These are phyloP conservation scores for Neolentinus lepideus DNA, from an alignment of 1,284 basidiomycete genomes.

Conservation along the genomic window DNA sequence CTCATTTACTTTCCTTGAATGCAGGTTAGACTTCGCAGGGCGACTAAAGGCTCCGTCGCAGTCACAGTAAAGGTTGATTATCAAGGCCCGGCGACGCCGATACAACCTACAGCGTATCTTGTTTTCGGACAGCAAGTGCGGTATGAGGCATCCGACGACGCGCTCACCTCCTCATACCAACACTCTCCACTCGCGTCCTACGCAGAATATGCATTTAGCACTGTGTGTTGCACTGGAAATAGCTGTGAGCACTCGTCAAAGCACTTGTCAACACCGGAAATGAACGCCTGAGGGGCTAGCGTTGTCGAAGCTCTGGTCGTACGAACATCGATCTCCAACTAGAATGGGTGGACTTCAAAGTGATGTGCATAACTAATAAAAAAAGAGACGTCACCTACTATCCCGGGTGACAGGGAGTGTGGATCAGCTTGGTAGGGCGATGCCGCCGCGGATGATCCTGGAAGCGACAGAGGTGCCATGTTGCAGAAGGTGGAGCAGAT, in stretches of 20 bases:
- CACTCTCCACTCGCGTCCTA: slow-evolving; percentile 1
- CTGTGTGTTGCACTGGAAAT: slow-evolving; percentile 17
- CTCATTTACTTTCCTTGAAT: no score
- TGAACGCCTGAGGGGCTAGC: slow-evolving; percentile 10
- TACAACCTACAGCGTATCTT: no score
- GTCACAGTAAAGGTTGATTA: no score
- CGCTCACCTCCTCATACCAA: not conserved
- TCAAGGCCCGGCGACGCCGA: no score
- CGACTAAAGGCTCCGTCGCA: no score
- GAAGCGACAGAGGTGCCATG: slow-evolving; percentile 16
- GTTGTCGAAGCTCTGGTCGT: slow-evolving; percentile 14
- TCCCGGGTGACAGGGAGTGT: slow-evolving; percentile 17
- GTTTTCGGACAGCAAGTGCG: no score
- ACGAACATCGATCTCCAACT: slow-evolving; percentile 20
- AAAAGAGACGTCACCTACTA: not conserved
- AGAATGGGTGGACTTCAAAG: slow-evolving; percentile 5
- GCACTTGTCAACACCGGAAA: not conserved
- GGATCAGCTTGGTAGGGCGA: slow-evolving; percentile 19
- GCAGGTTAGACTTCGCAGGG: no score
- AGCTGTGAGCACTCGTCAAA: not conserved
- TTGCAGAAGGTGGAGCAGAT: slow-evolving; percentile 9
- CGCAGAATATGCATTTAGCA: slow-evolving; percentile 10
- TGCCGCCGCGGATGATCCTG: slow-evolving; percentile 19
- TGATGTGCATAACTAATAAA: not conserved
- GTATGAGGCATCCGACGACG: not conserved